Evolutionary conservation across 2,329 filamentous ascomycete species (phyloP).

Genomic region (Fusarium chuoi): DNA sequence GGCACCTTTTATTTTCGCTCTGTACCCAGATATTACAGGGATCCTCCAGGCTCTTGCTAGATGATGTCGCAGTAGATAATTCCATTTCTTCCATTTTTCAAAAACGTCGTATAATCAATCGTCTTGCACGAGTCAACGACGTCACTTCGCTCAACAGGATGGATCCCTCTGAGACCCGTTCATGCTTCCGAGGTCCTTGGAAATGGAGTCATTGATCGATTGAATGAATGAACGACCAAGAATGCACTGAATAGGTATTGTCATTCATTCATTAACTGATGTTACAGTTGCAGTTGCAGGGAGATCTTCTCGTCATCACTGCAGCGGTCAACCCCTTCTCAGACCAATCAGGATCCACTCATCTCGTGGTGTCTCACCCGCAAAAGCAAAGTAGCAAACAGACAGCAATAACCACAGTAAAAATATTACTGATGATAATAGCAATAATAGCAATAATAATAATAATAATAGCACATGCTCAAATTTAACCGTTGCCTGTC

Average conservation of each 20-base stretch:
- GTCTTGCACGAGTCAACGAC: slow-evolving; percentile 24
- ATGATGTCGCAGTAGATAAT: background rate
- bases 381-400: slow-evolving; percentile 2
- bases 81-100: background rate
- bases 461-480: background rate
- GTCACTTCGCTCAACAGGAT: slow-evolving; percentile 27
- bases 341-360: slow-evolving; percentile 29
- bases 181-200: slow-evolving; percentile 6
- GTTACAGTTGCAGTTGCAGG: slow-evolving; percentile 1
- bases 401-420: too few species aligned
- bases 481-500: background rate
- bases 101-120: slow-evolving; percentile 1
- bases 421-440: too few species aligned
- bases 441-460: too few species aligned
- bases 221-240: background rate
- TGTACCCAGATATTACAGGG: background rate
- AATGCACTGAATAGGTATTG: background rate
- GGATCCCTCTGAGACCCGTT: slow-evolving; percentile 10
- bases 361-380: slow-evolving; percentile 37
- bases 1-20: background rate
- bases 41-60: background rate
- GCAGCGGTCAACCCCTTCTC: slow-evolving; percentile 8
- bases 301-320: slow-evolving; percentile 13
- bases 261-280: background rate
- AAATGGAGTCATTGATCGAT: background rate